These are phyloP conservation scores for Irpex sp. DNA, from an alignment of 1,284 basidiomycete species.

Conservation along the genomic window DNA sequence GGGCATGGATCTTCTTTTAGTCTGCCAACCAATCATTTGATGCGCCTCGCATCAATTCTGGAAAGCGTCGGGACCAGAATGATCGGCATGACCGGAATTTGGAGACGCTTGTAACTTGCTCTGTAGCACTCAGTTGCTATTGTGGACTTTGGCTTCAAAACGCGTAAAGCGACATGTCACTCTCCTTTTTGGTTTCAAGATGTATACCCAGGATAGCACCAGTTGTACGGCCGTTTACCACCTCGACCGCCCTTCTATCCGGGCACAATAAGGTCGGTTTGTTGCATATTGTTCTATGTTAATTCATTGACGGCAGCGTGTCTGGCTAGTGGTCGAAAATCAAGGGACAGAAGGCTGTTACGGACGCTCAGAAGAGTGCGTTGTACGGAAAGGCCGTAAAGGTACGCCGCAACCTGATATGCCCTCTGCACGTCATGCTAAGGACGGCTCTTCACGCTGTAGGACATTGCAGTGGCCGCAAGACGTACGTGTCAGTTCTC, in stretches of 20 bases:
- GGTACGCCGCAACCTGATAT: conserved; percentile 35
- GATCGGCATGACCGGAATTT: background rate
- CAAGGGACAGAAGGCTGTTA: conserved; percentile 72
- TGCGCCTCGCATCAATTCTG: background rate
- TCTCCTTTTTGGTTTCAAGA: background rate
- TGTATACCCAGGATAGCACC: background rate
- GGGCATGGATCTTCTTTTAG: no score
- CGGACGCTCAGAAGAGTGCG: conserved; percentile 60
- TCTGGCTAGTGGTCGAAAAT: conserved; percentile 78
- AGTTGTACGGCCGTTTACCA: conserved; percentile 12
- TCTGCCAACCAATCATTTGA: background rate
- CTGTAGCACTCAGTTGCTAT: no score
- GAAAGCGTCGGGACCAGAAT: background rate
- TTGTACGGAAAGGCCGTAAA: conserved; percentile 54
- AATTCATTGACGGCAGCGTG: background rate
- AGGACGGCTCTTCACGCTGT: conserved; percentile 3
- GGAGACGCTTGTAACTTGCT: background rate
- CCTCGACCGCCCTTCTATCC: conserved; percentile 25
- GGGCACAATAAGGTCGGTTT: conserved; percentile 62
- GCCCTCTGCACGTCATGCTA: background rate
- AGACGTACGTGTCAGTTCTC: conserved; percentile 42
- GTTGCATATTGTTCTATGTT: no score
- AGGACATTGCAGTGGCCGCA: conserved; percentile 71
- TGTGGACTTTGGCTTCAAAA: background rate
- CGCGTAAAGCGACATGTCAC: background rate